These are phyloP conservation scores for Colletotrichum gloeosporioides DNA, from an alignment of 2,329 filamentous ascomycete genomes.

Conservation along the genomic window DNA sequence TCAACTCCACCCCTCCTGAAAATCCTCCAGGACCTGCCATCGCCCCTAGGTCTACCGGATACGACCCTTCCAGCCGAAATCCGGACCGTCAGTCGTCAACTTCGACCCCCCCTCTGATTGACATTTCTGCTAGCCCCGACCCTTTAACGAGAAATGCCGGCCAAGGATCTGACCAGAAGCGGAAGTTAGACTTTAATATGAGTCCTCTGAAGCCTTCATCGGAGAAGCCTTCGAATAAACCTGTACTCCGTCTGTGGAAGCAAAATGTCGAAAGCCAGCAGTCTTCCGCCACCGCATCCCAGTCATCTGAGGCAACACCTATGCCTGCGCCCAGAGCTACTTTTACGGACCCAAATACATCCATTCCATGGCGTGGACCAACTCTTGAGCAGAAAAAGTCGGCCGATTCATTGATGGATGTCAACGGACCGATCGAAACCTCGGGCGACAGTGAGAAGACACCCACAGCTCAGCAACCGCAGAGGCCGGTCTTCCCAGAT, in stretches of 20 bases:
- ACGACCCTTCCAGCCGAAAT: neutral
- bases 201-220: neutral
- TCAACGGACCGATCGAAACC: neutral
- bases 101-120: neutral
- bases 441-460: neutral
- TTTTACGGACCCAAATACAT: neutral
- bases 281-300: neutral
- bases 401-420: neutral
- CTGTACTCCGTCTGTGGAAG: neutral
- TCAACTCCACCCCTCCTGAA: neutral
- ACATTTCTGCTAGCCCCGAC: neutral
- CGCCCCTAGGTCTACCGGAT: neutral
- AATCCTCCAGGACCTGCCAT: neutral
- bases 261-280: neutral
- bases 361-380: neutral
- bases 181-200: neutral
- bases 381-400: neutral
- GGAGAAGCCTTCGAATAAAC: neutral
- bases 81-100: neutral
- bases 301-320: neutral
- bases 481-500: neutral
- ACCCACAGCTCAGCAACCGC: neutral
- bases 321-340: neutral
- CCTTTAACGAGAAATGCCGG: neutral
- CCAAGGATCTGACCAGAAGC: neutral